Conservation (phyloP, 805 yeast species). For the Schizosaccharomyces octosporus region DNA sequence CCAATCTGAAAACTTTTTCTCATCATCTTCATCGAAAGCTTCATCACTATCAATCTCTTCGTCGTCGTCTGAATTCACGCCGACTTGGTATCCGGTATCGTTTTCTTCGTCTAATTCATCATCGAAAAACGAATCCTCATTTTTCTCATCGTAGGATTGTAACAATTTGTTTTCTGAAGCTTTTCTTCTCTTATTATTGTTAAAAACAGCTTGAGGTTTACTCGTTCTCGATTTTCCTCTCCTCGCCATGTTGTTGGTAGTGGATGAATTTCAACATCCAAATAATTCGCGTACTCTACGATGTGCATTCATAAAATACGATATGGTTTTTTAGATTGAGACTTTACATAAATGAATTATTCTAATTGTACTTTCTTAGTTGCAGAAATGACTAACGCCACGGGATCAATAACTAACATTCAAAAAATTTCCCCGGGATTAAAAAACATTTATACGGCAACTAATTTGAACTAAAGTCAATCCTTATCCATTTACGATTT, state of each 20-base stretch:
- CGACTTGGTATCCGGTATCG: not conserved
- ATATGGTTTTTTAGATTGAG: too few relatives aligned
- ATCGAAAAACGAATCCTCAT: not conserved
- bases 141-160: not conserved
- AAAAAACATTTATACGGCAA: too few relatives aligned
- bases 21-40: constrained; percentile 18
- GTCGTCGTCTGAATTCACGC: constrained; percentile 5
- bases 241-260: not conserved
- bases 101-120: not conserved
- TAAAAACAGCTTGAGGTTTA: not conserved
- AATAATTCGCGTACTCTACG: too few relatives aligned
- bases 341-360: too few relatives aligned
- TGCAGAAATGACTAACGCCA: too few relatives aligned
- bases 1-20: constrained; percentile 5
- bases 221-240: too few relatives aligned
- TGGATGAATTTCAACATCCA: not conserved
- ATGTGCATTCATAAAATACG: too few relatives aligned
- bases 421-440: too few relatives aligned
- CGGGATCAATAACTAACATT: too few relatives aligned
- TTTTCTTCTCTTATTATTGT: not conserved
- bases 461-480: too few relatives aligned
- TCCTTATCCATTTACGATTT: too few relatives aligned
- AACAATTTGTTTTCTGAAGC: not conserved
- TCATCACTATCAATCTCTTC: constrained; percentile 62
- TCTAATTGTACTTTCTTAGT: too few relatives aligned